Evolutionary conservation across 306 rosid genomes (phyloP).

Genomic region (Gastrolobium villosum): DNA sequence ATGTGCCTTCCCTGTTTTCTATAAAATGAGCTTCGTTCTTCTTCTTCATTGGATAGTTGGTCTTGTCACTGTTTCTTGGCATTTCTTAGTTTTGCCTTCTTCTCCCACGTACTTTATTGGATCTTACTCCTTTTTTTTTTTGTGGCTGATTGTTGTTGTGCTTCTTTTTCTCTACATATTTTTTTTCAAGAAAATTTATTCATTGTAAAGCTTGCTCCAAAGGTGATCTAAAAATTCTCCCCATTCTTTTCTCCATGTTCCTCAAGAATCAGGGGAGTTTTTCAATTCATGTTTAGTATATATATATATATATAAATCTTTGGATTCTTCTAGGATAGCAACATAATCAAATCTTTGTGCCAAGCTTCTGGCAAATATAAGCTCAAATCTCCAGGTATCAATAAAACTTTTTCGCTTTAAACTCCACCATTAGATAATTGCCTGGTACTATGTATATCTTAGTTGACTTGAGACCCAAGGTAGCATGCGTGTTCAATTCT

Average conservation of each 20-base stretch:
- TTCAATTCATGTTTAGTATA: background rate
- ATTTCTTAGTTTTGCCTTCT: conserved; percentile 1
- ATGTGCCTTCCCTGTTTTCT: background rate
- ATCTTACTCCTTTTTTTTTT: background rate
- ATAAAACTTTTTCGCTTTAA: conserved; percentile 5
- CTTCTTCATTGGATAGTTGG: conserved; percentile 12
- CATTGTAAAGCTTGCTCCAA: background rate
- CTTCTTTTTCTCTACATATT: background rate
- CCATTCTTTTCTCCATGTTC: conserved; percentile 1
- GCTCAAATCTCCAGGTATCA: background rate
- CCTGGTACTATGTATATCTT: background rate
- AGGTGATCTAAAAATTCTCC: background rate
- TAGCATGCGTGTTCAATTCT: conserved; percentile 29
- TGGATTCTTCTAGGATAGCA: background rate
- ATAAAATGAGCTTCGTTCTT: background rate
- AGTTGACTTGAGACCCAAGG: background rate
- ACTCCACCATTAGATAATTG: conserved; percentile 17
- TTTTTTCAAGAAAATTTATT: background rate
- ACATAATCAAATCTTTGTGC: background rate
- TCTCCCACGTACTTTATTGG: background rate
- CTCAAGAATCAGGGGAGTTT: background rate
- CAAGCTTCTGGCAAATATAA: background rate
- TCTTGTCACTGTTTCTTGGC: background rate
- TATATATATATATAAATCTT: background rate
- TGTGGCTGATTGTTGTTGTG: background rate